Evolutionary conservation across 768 basidiomycete species (phyloP), one percentile per base, ranked within the genome.

Genomic region (Austroboletus festivus): DNA sequence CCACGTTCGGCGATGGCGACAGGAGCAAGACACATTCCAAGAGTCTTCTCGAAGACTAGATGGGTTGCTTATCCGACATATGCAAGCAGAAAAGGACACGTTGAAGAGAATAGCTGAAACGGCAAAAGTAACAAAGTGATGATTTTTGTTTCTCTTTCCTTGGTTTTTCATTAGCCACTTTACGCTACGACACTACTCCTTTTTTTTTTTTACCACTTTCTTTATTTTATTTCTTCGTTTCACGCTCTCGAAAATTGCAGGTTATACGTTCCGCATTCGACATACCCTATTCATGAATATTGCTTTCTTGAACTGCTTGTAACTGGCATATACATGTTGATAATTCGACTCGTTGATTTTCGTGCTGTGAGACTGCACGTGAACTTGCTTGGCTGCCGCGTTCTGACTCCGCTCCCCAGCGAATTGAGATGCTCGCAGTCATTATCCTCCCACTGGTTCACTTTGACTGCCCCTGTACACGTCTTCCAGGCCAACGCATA

Each of bases 1-100:
- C 9, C 63, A 52, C 38, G 51, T 65, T 23, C 55, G 55, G 33
- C 58, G 33, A 24, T 69, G 65, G 65, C 67, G 53, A 46, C 51
- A 39, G 39, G 63, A 68, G 5, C 68, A 72, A 45, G 57, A 61
- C 28, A 62, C 57, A 35, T 69, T 71, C 63, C 72, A 80, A 54
- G 83, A 86, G 65, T 81, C 82, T 23, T 63, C 84, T 51, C 74
- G 69, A 68, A 79, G 75, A 67, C 69, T 92, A 54, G 88, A 92
- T 62, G 89, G 88, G 52, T 78, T 93, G 81, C 69, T 93, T 44
- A 69, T 82, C 46, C 82, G 85, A 64, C 90, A 93, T 63, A 86
- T 92, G 73, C 86, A 87, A 68, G 77, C 83, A 44, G 90, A 93
- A 70, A 83, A 82, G 70, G 85, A 89, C 60, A 83, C 80, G 28